phyloP scores from a whole-genome alignment of 257 asterid genomes.

The Fraxinus anomala region DNA sequence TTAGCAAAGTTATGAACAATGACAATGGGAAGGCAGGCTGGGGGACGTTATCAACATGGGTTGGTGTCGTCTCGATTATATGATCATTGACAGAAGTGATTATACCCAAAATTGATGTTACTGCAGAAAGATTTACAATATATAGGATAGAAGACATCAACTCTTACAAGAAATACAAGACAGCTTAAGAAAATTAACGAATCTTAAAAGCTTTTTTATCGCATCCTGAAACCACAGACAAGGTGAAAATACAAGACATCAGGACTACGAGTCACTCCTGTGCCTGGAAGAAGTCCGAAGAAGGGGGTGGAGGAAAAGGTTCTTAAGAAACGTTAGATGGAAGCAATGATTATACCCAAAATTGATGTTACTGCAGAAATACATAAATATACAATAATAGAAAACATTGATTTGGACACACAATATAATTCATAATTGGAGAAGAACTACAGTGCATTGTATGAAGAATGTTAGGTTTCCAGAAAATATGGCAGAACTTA shows the following conservation, averaged over 20 bases:
- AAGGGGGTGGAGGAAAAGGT: slow-evolving; percentile 28
- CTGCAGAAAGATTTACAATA: slow-evolving; percentile 45
- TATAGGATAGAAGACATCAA: slow-evolving; percentile 15
- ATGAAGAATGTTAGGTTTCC: neutral
- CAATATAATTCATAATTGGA: neutral
- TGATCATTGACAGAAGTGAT: slow-evolving; percentile 77
- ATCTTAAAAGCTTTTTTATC: no score
- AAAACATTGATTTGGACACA: neutral
- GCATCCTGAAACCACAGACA: no score
- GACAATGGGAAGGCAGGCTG: slow-evolving; percentile 75
- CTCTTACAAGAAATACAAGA: slow-evolving; percentile 23
- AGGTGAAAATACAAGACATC: no score
- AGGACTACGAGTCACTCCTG: neutral
- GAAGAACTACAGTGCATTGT: neutral
- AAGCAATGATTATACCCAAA: slow-evolving; percentile 39
- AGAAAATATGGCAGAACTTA: neutral
- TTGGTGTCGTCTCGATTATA: slow-evolving; percentile 70
- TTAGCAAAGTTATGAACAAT: slow-evolving; percentile 82
- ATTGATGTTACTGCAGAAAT: slow-evolving; percentile 45
- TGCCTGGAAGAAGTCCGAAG: slow-evolving; percentile 26
- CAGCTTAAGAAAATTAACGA: neutral
- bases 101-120: slow-evolving; percentile 78
- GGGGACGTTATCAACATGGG: slow-evolving; percentile 22
- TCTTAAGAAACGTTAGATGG: slow-evolving; percentile 41
- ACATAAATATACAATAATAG: neutral